A percentile compares a stretch with the other conserved stretches of the same genome.
These are phyloP conservation scores for Colletotrichum gloeosporioides DNA, from an alignment of 2,329 filamentous ascomycete species.

Conservation along the genomic window DNA sequence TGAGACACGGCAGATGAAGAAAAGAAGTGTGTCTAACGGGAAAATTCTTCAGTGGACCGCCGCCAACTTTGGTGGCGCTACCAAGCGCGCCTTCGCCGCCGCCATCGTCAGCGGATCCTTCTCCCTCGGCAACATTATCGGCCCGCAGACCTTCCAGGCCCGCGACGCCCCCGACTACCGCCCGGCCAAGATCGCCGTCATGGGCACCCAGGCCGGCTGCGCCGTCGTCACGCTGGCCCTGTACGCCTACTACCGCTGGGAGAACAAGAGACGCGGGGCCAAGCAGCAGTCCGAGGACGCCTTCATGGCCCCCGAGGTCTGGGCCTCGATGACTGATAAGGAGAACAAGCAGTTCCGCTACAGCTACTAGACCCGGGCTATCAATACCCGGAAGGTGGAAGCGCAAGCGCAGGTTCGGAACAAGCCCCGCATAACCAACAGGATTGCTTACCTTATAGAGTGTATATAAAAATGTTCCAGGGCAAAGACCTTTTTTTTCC, in stretches of 20 bases:
- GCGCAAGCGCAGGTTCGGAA: neutral
- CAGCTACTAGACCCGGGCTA: constrained; percentile 37
- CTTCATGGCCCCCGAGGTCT: constrained; percentile 47
- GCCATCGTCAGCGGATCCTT: constrained; percentile 56
- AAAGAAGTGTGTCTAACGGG: neutral
- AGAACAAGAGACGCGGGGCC: constrained; percentile 44
- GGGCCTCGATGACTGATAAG: constrained; percentile 57
- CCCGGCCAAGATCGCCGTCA: constrained; percentile 59
- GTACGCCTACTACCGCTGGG: constrained; percentile 56
- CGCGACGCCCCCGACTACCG: constrained; percentile 56
- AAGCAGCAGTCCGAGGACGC: constrained; percentile 41
- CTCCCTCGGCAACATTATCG: constrained; percentile 61
- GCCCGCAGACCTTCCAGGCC: constrained; percentile 60
- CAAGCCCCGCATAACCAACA: neutral
- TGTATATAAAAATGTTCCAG: neutral
- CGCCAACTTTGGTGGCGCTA: constrained; percentile 56
- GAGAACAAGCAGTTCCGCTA: constrained; percentile 65
- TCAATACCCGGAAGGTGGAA: neutral
- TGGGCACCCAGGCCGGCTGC: constrained; percentile 54
- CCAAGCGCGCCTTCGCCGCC: constrained; percentile 56
- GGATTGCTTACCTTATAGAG: neutral
- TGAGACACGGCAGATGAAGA: neutral
- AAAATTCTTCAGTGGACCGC: constrained; percentile 45
- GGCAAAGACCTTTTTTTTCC: neutral
- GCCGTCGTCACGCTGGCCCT: constrained; percentile 46